Evolutionary conservation across 2,329 filamentous ascomycete species (phyloP).

Genomic region (Chaetomium olivaceum): DNA sequence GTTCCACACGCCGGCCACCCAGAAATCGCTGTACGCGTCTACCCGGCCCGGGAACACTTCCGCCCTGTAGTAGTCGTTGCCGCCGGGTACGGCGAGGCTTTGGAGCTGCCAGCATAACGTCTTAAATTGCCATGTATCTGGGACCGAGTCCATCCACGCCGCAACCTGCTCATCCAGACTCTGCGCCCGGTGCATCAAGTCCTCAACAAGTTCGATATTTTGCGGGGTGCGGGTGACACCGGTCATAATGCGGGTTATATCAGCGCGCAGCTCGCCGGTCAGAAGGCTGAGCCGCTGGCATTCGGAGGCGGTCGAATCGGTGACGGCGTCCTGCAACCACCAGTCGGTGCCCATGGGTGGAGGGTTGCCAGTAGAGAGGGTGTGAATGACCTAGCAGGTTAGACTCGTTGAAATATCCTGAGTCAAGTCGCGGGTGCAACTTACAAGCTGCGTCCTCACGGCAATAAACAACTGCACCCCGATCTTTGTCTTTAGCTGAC

Average conservation of each 20-base stretch:
- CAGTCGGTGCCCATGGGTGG: conserved; percentile 58
- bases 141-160: conserved; percentile 53
- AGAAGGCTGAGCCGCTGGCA: conserved; percentile 56
- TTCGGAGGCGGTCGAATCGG: conserved; percentile 49
- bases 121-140: conserved; percentile 52
- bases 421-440: conserved; percentile 18
- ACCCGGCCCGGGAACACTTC: conserved; percentile 62
- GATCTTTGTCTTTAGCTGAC: conserved; percentile 54
- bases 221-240: conserved; percentile 49
- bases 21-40: conserved; percentile 60
- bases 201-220: conserved; percentile 52
- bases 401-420: conserved; percentile 12
- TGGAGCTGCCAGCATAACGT: conserved; percentile 61
- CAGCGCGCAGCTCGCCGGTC: conserved; percentile 56
- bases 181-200: conserved; percentile 54
- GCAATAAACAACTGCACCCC: conserved; percentile 59
- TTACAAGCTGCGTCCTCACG: conserved; percentile 62
- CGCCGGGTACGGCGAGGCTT: conserved; percentile 41
- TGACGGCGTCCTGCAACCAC: conserved; percentile 55
- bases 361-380: conserved; percentile 53
- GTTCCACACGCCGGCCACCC: conserved; percentile 60
- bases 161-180: conserved; percentile 53
- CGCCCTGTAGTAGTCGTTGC: conserved; percentile 53
- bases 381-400: conserved; percentile 55
- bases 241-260: conserved; percentile 53